phyloP scores from a whole-genome alignment of 176 grass and related monocot species.

The Oryza nivara region DNA sequence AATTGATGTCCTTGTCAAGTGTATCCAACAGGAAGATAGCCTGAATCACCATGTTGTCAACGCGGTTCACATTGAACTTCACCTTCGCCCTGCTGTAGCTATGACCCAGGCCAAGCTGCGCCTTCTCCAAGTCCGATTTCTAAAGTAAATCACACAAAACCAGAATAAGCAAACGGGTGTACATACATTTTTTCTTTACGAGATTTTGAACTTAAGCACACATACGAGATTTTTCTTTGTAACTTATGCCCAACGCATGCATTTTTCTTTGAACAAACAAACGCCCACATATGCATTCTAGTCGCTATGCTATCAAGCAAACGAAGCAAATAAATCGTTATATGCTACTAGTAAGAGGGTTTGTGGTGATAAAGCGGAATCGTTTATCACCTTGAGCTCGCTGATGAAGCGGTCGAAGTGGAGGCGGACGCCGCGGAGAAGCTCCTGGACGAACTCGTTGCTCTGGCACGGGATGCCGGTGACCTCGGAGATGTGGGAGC shows the following conservation, averaged over 20 bases:
- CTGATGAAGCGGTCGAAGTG: constrained; percentile 84
- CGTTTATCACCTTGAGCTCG: constrained; percentile 67
- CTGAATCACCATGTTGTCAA: constrained; percentile 96
- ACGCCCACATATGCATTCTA: background rate
- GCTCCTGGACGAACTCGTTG: constrained; percentile 82
- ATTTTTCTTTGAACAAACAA: no score
- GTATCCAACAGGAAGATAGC: constrained; percentile 88
- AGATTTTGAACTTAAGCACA: background rate
- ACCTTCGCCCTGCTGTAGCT: constrained; percentile 88
- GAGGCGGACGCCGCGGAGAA: constrained; percentile 71
- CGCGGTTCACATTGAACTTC: constrained; percentile 88
- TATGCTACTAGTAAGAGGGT: no score
- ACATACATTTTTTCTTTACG: background rate
- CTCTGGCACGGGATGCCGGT: constrained; percentile 80
- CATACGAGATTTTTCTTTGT: background rate
- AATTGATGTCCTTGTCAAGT: constrained; percentile 86
- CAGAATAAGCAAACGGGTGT: background rate
- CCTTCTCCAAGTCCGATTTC: constrained; percentile 71
- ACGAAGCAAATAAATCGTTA: background rate
- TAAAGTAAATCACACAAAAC: constrained; percentile 22
- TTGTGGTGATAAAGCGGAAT: background rate
- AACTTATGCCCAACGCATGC: background rate
- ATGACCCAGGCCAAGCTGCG: constrained; percentile 68
- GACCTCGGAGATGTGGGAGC: constrained; percentile 80
- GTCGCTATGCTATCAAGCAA: background rate